phyloP scores from a whole-genome alignment of 805 yeast genomes.

The Lachancea nothofagi region DNA sequence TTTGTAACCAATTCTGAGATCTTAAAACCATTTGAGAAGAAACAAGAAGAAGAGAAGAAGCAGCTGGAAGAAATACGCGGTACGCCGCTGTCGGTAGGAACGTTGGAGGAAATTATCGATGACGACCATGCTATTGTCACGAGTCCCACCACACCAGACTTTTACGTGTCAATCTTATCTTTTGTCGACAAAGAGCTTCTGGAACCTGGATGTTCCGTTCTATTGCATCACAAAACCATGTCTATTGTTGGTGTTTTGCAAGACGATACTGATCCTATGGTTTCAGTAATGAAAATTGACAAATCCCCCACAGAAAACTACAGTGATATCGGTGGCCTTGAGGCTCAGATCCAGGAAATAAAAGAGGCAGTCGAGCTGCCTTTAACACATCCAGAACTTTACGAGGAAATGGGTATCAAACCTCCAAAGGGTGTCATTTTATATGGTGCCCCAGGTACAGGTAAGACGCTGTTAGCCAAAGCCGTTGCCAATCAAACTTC shows the following conservation, averaged over 20 bases:
- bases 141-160: slow-evolving; percentile 93
- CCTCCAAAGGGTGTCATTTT: slow-evolving; percentile 97
- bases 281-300: slow-evolving; percentile 94
- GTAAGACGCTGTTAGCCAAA: slow-evolving; percentile 90
- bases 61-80: slow-evolving; percentile 95
- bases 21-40: slow-evolving; percentile 92
- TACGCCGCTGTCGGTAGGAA: slow-evolving; percentile 92
- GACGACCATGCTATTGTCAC: slow-evolving; percentile 99
- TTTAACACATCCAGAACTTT: slow-evolving; percentile 90
- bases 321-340: slow-evolving; percentile 96
- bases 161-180: slow-evolving; percentile 90
- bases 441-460: slow-evolving; percentile 98
- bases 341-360: slow-evolving; percentile 92
- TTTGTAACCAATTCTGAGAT: slow-evolving; percentile 93
- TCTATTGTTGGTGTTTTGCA: slow-evolving; percentile 96
- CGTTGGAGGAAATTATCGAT: slow-evolving; percentile 93
- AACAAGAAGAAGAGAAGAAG: slow-evolving; percentile 92
- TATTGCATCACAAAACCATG: slow-evolving; percentile 92
- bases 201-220: slow-evolving; percentile 95
- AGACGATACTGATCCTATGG: slow-evolving; percentile 98
- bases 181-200: slow-evolving; percentile 94
- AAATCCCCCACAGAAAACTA: slow-evolving; percentile 96
- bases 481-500: slow-evolving; percentile 98
- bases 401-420: slow-evolving; percentile 97
- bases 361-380: slow-evolving; percentile 97